phyloP scores from a whole-genome alignment of 2,329 filamentous ascomycete species.

The Fusarium udum region DNA sequence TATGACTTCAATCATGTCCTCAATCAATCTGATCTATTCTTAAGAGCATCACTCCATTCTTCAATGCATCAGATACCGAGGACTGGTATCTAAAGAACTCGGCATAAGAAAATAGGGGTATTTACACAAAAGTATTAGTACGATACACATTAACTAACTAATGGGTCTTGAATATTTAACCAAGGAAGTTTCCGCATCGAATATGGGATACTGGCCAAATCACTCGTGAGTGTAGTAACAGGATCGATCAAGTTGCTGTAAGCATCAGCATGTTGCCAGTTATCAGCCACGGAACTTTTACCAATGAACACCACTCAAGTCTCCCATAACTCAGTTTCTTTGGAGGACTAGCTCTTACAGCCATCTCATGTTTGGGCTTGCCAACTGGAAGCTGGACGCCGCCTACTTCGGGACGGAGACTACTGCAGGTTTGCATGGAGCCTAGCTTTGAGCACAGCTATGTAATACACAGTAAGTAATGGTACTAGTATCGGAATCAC shows the following conservation, averaged over 20 bases:
- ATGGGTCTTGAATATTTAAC: rapidly evolving
- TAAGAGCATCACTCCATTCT: neutral
- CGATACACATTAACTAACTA: neutral
- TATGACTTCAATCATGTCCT: rapidly evolving
- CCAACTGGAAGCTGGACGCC: neutral
- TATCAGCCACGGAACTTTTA: neutral
- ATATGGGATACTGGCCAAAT: too few relatives aligned
- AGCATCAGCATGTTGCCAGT: neutral
- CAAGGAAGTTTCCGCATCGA: neutral
- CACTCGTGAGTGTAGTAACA: neutral
- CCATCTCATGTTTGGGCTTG: neutral
- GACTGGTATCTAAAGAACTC: neutral
- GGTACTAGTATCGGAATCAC: rapidly evolving
- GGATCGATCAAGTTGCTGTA: neutral
- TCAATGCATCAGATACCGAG: neutral
- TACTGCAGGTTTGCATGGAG: neutral
- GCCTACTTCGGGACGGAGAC: neutral
- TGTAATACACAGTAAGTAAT: neutral
- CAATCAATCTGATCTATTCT: neutral
- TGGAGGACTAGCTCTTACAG: neutral
- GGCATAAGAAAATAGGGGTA: neutral
- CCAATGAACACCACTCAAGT: neutral
- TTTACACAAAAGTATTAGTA: too few relatives aligned
- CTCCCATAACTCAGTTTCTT: too few relatives aligned
- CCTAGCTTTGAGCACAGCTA: neutral